Base-by-base conservation (phyloP, 2,329 filamentous ascomycete genomes). In the Claviceps sp. region DNA sequence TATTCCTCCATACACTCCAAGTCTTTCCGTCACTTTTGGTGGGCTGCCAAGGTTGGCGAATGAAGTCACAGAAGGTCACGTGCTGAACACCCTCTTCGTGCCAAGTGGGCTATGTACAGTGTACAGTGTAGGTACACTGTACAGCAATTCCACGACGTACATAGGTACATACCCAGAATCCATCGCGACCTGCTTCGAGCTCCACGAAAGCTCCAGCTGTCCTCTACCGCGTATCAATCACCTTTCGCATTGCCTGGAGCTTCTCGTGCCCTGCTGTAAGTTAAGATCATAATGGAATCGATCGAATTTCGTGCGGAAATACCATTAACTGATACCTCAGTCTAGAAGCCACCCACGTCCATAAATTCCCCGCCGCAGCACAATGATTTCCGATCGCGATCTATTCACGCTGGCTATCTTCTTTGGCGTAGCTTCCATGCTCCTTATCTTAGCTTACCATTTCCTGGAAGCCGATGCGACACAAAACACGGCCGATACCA, bases 361-460 rank as follows among this genome's bases (percentile, higher is more conserved):
- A 18, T 11, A n/a, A 40, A 37, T 18, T 16, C 9, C 37, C 4
- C 7, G 20, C 44, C 44, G 16, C 37, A 50, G 11, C 58, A 40
- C 62, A 48, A 98, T 98, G 93, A 97, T 98, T 67, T 85, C 90
- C 67, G 93, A 98, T 81, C 74, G 78, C 67, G 84, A 93, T 59
- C 84, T 98, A 62, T 96, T 97, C 77, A 79, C 79, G 56, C 81
- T 98, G 34, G 90, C 93, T 68, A 83, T 97, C 67, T 91, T 96
- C 68, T 86, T 98, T 55, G 93, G 93, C 72, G 86, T 83, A 52
- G 79, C 84, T 42, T 82, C 91, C 57, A 91, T 97, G 87, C 75
- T 96, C 45, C 78, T 98, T 56, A 96, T 97, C 59, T 82, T 98
- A 34, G 71, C 95, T 30, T 97, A 98, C 71, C 89, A 97, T 70